phyloP scores from a whole-genome alignment of 2,329 filamentous ascomycete species.

The Talaromyces sp. region DNA sequence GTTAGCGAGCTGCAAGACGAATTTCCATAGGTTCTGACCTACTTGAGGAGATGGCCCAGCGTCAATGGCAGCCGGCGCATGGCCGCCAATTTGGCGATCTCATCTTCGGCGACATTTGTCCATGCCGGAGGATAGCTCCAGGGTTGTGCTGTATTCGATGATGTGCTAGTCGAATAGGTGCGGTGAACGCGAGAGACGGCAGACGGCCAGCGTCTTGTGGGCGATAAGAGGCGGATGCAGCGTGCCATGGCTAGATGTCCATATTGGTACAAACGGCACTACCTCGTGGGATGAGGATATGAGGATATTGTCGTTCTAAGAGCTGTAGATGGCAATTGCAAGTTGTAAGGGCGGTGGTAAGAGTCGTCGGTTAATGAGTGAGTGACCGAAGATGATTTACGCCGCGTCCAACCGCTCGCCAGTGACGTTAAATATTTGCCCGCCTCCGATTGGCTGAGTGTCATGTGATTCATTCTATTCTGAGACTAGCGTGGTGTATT shows the following conservation, averaged over 20 bases:
- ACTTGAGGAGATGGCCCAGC: slow-evolving; percentile 84
- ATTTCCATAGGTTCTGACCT: slow-evolving; percentile 20
- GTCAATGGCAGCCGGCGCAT: slow-evolving; percentile 75
- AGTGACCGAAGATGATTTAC: neutral
- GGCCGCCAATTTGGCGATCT: slow-evolving; percentile 71
- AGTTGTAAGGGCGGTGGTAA: no score
- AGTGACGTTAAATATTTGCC: neutral
- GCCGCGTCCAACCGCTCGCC: neutral
- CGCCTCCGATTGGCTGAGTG: neutral
- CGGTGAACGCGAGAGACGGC: neutral
- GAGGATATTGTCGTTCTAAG: neutral
- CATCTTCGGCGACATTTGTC: slow-evolving; percentile 60
- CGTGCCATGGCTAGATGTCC: slow-evolving; percentile 1
- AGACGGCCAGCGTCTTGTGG: neutral
- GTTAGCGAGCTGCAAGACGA: neutral
- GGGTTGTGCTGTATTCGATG: neutral
- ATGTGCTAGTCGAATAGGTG: neutral
- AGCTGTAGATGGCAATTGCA: neutral
- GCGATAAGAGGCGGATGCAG: slow-evolving; percentile 1
- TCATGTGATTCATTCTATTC: neutral
- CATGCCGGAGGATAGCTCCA: slow-evolving; percentile 42
- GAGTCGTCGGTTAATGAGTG: neutral
- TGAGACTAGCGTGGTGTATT: neutral
- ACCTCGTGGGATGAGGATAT: neutral
- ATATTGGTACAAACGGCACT: neutral